A percentile compares a stretch with the other conserved stretches of the same genome.
These are phyloP conservation scores for Cordyceps cicadae DNA, from an alignment of 2,329 filamentous ascomycete species.

Conservation along the genomic window DNA sequence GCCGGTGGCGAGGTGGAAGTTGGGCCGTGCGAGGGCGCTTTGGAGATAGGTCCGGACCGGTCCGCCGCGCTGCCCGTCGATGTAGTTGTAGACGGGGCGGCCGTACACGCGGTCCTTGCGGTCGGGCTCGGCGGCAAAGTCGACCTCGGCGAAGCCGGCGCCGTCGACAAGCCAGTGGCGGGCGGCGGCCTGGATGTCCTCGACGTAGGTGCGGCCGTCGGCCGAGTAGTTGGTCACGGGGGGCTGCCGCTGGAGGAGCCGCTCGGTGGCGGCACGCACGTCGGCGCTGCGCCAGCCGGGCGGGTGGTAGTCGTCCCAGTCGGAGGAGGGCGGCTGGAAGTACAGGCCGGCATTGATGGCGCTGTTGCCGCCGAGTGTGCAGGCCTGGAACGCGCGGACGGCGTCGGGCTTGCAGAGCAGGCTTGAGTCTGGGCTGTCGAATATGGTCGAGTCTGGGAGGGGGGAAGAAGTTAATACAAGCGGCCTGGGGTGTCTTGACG, in stretches of 20 bases:
- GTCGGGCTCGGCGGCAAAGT: conserved; percentile 36
- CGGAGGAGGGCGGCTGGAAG: conserved; percentile 44
- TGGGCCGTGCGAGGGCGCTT: conserved; percentile 29
- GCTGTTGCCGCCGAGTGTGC: conserved; percentile 42
- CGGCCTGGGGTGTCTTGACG: no score
- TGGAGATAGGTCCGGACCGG: conserved; percentile 43
- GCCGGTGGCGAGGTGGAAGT: conserved; percentile 37
- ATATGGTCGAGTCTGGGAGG: conserved; percentile 38
- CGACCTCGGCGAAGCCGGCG: conserved; percentile 38
- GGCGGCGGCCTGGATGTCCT: conserved; percentile 38
- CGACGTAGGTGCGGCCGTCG: conserved; percentile 37
- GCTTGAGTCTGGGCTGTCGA: conserved; percentile 27
- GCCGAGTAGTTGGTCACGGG: conserved; percentile 35
- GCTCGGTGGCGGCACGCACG: conserved; percentile 36
- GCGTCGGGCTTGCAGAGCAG: conserved; percentile 32
- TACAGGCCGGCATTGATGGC: conserved; percentile 47
- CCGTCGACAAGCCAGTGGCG: conserved; percentile 42
- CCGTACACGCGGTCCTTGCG: conserved; percentile 41
- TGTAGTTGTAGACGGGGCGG: conserved; percentile 39
- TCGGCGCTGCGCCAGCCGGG: conserved; percentile 42
- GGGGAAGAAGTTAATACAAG: no score
- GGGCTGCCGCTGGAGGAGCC: conserved; percentile 35
- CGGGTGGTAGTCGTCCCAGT: conserved; percentile 43
- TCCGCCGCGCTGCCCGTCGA: conserved; percentile 40
- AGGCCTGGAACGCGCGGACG: conserved; percentile 38